Percentiles rank a stretch among this genome's conserved stretches.
These are phyloP conservation scores for Pinus albicaulis DNA, from an alignment of 75 land plant genomes.

Conservation along the genomic window DNA sequence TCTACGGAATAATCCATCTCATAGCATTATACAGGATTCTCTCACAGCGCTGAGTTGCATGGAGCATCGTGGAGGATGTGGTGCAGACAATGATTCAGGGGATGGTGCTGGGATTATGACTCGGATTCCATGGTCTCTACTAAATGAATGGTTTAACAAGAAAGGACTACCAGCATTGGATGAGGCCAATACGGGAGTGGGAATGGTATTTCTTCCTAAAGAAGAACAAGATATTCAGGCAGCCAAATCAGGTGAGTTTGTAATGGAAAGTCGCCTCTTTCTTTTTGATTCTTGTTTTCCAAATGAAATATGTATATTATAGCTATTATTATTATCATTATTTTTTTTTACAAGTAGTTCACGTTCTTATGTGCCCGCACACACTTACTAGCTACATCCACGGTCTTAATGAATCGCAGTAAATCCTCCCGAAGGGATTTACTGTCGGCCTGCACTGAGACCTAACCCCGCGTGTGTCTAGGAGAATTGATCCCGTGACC, in stretches of 20 bases:
- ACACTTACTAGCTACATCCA: no score
- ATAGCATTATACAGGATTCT: slow-evolving; percentile 73
- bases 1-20: slow-evolving; percentile 69
- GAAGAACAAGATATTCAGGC: slow-evolving; percentile 52
- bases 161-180: slow-evolving; percentile 76
- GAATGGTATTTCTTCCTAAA: slow-evolving; percentile 90
- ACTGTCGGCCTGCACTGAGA: no score
- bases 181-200: slow-evolving; percentile 77
- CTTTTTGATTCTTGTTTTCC: slow-evolving; percentile 3
- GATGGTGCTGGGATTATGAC: slow-evolving; percentile 98
- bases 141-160: slow-evolving; percentile 65
- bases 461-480: no score
- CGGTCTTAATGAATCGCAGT: no score
- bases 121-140: slow-evolving; percentile 88
- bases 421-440: no score
- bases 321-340: no score
- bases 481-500: no score
- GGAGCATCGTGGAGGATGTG: slow-evolving; percentile 99
- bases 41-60: slow-evolving; percentile 93
- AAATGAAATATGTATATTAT: neutral
- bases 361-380: no score
- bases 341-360: no score
- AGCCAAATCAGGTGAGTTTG: slow-evolving; percentile 72
- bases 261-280: neutral
- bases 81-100: slow-evolving; percentile 98